Conservation (phyloP, 805 yeast species). For the Blastobotrys muscicola region DNA sequence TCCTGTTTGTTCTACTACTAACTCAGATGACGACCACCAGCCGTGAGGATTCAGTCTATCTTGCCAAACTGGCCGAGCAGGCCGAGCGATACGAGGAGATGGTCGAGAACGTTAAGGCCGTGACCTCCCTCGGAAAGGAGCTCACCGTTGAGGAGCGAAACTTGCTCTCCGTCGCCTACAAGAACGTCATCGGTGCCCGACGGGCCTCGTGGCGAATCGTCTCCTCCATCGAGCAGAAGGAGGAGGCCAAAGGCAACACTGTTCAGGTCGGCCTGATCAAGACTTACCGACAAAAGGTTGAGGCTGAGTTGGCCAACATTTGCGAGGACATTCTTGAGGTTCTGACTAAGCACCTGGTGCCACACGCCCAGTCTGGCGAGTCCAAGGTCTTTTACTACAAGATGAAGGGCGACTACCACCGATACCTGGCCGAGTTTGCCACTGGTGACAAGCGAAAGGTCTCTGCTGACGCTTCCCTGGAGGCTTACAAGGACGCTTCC, state of each 20-base stretch:
- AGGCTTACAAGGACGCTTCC: constrained; percentile 90
- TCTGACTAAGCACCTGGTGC: constrained; percentile 80
- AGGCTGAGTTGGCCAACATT: constrained; percentile 81
- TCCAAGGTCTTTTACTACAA: constrained; percentile 96
- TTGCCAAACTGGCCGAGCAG: constrained; percentile 98
- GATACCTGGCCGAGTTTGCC: constrained; percentile 97
- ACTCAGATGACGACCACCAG: constrained; percentile 7
- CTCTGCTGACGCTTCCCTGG: constrained; percentile 86
- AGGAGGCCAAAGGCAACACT: constrained; percentile 91
- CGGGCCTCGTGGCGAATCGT: constrained; percentile 99
- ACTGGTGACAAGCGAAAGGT: constrained; percentile 82
- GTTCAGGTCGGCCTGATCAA: constrained; percentile 82
- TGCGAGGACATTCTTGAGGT: constrained; percentile 90
- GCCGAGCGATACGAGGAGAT: constrained; percentile 99
- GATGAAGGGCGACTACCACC: constrained; percentile 99
- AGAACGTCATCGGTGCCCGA: constrained; percentile 97
- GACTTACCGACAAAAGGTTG: constrained; percentile 91
- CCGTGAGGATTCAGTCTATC: constrained; percentile 25
- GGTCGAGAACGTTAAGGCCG: constrained; percentile 98
- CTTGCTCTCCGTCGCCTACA: constrained; percentile 92
- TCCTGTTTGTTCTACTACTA: not conserved
- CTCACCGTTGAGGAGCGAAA: constrained; percentile 97
- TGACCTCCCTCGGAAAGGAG: constrained; percentile 93
- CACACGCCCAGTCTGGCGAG: constrained; percentile 93
- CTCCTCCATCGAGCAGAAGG: constrained; percentile 95